Base-by-base conservation (phyloP, 2,329 filamentous ascomycete genomes). In the Clarireedia sp. region DNA sequence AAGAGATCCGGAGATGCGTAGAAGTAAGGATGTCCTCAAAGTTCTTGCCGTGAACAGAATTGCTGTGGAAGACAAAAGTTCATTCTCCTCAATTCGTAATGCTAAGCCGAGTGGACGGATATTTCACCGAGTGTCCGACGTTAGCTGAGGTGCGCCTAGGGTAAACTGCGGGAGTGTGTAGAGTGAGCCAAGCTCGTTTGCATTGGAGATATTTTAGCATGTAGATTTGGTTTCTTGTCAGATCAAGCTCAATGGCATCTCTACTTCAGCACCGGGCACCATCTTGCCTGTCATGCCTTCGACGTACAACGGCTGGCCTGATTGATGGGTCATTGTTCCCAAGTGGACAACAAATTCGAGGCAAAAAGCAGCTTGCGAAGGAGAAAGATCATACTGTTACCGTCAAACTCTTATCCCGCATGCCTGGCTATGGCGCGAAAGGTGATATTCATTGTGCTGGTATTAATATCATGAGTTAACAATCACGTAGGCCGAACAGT, bases 381-480 rank as follows among this genome's bases (percentile, higher is more conserved):
- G 55, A 60, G n/a, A 49, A 44, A 19, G 40, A 51, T 45, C 38
- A 60, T 26, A 63, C 67, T 21, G 72, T 80, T 40, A 72, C 75
- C 29, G 78, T 80, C 29, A 73, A 76, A 62, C 70, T 82, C 55
- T 67, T 76, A 38, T 72, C 76, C 64, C 75, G 80, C 64, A 70
- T 81, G 40, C 72, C 73, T 51, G 72, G 71, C n/a, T 81, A 75
- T 66, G 79, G 79, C 45, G 67, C 67, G 55, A 70, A 70, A 68
- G 75, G 75, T 74, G 63, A 52, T 38, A 14, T 24, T 24, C 26
- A 33, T 17, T 33, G 29, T 12, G 29, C 3, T 9, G 2, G 12
- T 36, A 24, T n/a, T 16, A 16, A 3, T 16, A 21, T 14, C 17
- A 36, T 21, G 43, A 51, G 38, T 24, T 24, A 48, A 37, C 21